These are phyloP conservation scores for Phytophthora fragariae DNA, from an alignment of 352 stramenopile species.

Conservation along the genomic window DNA sequence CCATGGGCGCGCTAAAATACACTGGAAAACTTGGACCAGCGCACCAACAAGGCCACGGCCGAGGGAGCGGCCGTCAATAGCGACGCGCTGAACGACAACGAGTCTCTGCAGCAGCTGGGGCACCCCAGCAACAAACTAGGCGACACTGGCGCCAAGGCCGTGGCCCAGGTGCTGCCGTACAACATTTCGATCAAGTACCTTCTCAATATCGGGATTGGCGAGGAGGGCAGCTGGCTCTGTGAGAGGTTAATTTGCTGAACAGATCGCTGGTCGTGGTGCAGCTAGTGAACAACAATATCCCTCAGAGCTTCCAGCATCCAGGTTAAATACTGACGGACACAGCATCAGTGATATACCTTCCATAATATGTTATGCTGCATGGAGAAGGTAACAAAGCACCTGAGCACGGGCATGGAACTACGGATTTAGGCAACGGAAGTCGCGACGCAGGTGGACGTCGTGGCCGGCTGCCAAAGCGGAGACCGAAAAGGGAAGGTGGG, in stretches of 20 bases:
- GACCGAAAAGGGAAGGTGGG: too few species aligned
- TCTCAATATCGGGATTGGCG: constrained; percentile 58
- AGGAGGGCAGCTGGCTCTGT: constrained; percentile 49
- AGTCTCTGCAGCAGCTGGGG: constrained; percentile 51
- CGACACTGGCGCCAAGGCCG: constrained; percentile 50
- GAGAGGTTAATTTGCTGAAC: constrained; percentile 57
- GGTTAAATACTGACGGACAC: too few species aligned
- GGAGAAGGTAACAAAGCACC: too few species aligned
- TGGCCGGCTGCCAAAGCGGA: too few species aligned
- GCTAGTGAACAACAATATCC: constrained; percentile 55
- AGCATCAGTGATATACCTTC: too few species aligned
- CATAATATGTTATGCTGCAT: too few species aligned
- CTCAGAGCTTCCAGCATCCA: background rate
- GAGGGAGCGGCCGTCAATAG: constrained; percentile 38
- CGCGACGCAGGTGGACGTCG: too few species aligned
- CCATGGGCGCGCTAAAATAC: constrained; percentile 61
- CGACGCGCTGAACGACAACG: constrained; percentile 55
- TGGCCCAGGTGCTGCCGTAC: constrained; percentile 56
- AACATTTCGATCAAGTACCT: constrained; percentile 65
- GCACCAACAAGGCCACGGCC: constrained; percentile 59
- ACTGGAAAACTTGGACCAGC: constrained; percentile 55
- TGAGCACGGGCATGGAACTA: too few species aligned
- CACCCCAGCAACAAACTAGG: constrained; percentile 57
- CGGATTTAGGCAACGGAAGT: too few species aligned
- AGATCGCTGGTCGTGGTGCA: constrained; percentile 52